These are phyloP conservation scores for Raffaelea albimanens DNA, from an alignment of 2,329 filamentous ascomycete species.

Conservation along the genomic window DNA sequence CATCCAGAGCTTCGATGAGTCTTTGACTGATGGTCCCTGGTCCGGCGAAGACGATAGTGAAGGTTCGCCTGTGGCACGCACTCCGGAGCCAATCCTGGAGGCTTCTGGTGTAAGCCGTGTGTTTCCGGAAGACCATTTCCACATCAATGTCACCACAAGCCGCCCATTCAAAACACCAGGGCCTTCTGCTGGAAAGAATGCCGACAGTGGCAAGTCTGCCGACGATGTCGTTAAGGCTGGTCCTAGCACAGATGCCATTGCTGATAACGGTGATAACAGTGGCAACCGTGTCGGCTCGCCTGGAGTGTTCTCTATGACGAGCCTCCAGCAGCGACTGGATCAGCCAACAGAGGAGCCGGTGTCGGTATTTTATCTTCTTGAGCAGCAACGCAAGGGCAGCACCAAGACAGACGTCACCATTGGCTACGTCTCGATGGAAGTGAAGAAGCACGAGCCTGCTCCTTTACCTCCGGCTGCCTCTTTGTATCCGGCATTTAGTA, in stretches of 20 bases:
- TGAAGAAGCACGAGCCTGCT: conserved; percentile 35
- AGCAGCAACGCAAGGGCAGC: no score
- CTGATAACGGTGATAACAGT: no score
- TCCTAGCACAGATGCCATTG: no score
- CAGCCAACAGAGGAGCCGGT: no score
- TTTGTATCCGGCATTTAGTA: conserved; percentile 40
- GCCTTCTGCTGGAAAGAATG: no score
- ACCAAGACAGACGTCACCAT: conserved; percentile 24
- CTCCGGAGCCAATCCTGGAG: conserved; percentile 39
- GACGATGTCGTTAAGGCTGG: no score
- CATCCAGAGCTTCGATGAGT: not conserved
- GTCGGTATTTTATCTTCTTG: no score
- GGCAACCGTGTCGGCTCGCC: no score
- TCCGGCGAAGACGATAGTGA: conserved; percentile 17
- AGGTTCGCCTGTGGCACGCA: conserved; percentile 18
- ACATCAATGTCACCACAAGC: conserved; percentile 42
- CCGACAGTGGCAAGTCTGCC: no score
- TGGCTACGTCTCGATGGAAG: conserved; percentile 32
- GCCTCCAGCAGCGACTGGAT: no score
- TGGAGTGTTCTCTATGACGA: no score
- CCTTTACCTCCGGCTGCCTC: conserved; percentile 42
- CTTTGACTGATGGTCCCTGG: not conserved
- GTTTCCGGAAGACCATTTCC: conserved; percentile 55
- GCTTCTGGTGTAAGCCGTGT: conserved; percentile 51
- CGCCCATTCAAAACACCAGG: no score